These are phyloP conservation scores for Pseudogymnoascus sp. DNA, from an alignment of 2,329 filamentous ascomycete species.

Conservation along the genomic window DNA sequence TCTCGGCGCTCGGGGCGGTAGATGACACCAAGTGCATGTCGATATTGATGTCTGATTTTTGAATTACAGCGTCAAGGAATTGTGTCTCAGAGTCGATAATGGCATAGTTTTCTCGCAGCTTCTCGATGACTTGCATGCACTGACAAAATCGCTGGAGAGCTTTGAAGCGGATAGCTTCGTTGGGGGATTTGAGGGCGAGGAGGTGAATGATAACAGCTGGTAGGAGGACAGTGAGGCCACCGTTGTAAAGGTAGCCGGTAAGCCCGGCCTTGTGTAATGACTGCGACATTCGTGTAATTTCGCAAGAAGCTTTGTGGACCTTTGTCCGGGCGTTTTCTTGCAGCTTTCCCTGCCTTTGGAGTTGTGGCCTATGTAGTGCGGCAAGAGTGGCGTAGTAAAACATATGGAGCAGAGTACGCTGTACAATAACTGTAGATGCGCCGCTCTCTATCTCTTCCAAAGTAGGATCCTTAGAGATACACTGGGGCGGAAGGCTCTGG, in stretches of 20 bases:
- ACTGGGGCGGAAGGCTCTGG: conserved; percentile 59
- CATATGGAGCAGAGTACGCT: conserved; percentile 79
- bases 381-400: conserved; percentile 84
- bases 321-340: conserved; percentile 74
- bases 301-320: conserved; percentile 70
- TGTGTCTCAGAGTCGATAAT: conserved; percentile 84
- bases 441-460: conserved; percentile 51
- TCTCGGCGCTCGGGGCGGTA: neutral
- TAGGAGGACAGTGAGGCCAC: conserved; percentile 77
- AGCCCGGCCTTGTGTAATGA: conserved; percentile 64
- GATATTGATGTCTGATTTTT: conserved; percentile 61
- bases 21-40: neutral
- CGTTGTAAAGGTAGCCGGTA: conserved; percentile 74
- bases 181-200: conserved; percentile 76
- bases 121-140: conserved; percentile 83
- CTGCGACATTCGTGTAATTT: conserved; percentile 75
- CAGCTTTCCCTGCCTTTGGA: conserved; percentile 34
- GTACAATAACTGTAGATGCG: conserved; percentile 51
- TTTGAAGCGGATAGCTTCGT: conserved; percentile 60
- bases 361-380: conserved; percentile 62
- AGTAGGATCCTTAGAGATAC: conserved; percentile 55
- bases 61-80: conserved; percentile 78
- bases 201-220: conserved; percentile 87
- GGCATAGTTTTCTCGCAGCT: conserved; percentile 76
- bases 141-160: conserved; percentile 74